A percentile compares a stretch with the other conserved stretches of the same genome.
Evolutionary conservation across 108 stramenopile species (phyloP).

Genomic region (Discostella pseudostelligera): DNA sequence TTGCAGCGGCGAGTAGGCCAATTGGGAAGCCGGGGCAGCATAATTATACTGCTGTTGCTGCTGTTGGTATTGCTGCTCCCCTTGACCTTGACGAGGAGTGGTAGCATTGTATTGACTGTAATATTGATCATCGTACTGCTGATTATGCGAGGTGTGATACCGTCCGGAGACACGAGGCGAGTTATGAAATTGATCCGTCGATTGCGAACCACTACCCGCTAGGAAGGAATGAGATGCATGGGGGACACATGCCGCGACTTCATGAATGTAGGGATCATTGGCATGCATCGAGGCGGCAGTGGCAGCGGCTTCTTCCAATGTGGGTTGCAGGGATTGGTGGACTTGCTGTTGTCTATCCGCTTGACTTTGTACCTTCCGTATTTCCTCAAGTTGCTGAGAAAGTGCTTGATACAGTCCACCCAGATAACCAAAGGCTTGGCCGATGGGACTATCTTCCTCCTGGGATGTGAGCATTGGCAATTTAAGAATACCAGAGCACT

Average conservation of each 20-base stretch:
- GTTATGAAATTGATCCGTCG: neutral
- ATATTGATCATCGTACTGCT: neutral
- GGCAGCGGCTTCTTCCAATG: conserved; percentile 28
- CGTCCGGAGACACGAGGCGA: neutral
- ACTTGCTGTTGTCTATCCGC: conserved; percentile 2
- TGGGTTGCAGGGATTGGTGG: neutral
- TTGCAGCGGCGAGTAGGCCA: neutral
- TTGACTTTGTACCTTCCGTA: conserved; percentile 28
- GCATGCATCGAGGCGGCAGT: conserved; percentile 21
- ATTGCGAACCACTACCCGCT: neutral
- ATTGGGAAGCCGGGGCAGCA: neutral
- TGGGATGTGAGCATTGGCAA: conserved; percentile 66
- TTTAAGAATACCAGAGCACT: conserved; percentile 41
- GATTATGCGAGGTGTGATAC: neutral
- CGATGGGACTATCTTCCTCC: conserved; percentile 74
- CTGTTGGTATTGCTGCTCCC: neutral
- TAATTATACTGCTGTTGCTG: conserved; percentile 10
- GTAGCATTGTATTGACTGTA: neutral
- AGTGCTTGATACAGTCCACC: conserved; percentile 84
- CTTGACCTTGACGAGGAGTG: conserved; percentile 11
- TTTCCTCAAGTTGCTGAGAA: conserved; percentile 64
- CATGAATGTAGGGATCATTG: conserved; percentile 20
- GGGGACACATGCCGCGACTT: conserved; percentile 31
- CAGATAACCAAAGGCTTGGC: conserved; percentile 76
- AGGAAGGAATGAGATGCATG: conserved; percentile 11